Base-by-base conservation (phyloP, 2,329 filamentous ascomycete species). In the Didymosphaeria variabile region DNA sequence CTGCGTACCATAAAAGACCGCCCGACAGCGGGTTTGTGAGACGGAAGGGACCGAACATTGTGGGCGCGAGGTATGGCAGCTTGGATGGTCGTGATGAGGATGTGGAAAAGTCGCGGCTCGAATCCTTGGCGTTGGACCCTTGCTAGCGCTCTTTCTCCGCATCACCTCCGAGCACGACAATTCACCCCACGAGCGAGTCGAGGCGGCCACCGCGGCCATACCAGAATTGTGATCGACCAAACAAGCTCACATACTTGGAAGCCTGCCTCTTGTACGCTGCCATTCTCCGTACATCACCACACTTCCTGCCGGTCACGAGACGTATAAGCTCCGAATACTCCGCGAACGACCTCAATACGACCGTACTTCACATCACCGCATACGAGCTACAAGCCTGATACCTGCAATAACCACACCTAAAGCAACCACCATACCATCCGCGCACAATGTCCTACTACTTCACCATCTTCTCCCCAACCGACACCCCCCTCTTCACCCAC, bases 361-460 rank as follows among this genome's bases (percentile, higher is more conserved):
- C 36, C 15, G 5, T 17, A 12, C 3, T 31, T 21, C 21, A 26
- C 44, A 46, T 3, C 21, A 23, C 7, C n/a, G 7, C 44, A 12
- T 19, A 32, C 46, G 17, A 31, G 13, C n/a, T n/a, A n/a, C n/a
- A n/a, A n/a, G 3, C 6, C 46, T 2, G 10, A 15, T 23, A 26
- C 13, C 34, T 31, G 15, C 53, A 47, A 50, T 42, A 19, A 49
- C 38, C 8, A 3, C 19, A 45, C 42, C 42, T 45, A 44, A n/a
- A 44, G 3, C 40, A 13, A 3, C 45, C 40, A 23, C 23, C 60
- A 44, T 32, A 34, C n/a, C n/a, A 8, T 5, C 17, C 40, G 17
- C n/a, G 23, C 70, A 84, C 70, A 66, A 98, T 98, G 95, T 97
- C 94, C 62, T 99, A 98, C 86, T 97, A 97, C 84, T 98, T 99